Base-by-base conservation (phyloP, 495 filamentous ascomycete genomes). In the Xylaria venustula region DNA sequence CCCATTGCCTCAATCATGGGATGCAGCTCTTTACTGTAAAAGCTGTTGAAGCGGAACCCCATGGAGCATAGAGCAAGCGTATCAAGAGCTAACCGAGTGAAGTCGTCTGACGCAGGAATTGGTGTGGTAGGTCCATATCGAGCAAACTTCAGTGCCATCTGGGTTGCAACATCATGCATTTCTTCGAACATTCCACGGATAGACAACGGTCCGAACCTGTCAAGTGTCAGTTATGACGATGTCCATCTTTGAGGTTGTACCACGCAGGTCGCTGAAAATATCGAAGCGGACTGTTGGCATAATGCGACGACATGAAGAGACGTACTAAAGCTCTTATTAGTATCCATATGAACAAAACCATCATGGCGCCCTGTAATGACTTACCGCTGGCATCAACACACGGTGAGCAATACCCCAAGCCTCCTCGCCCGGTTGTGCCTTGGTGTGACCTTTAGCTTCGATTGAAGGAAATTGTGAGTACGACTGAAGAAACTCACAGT, bases 91-190 rank as follows among this genome's bases (percentile, higher is more conserved):
- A 93, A 71, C 9, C 88, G 83, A 2, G 90, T 92, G 60, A 92
- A 90, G 69, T 91, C 87, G n/a, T 87, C 87, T 0, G 84, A 79
- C 1, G 84, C 83, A 25, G 73, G 71, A 62, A 92, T 89, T 17
- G 79, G 73, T 17, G 78, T 62, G 2, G 75, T 65, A 0, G 83
- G 70, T 0, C 88, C 89, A 60, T 83, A 79, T 26, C 89, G 83
- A 15, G 86, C 88, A 87, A 88, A 92, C 72, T 91, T 91, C 63
- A 90, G 78, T 9, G 83, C 79, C n/a, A 92, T 74, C 60, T 93
- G 89, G 0, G 74, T 75, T 0, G 86, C 80, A 48, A 91, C 84
- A 65, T 91, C 90, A 58, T 88, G 85, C 89, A 92, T 92, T 56
- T 88, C 86, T 58, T 81, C 75, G 64, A 88, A 90, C 89, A 91